phyloP scores from a whole-genome alignment of 2,329 filamentous ascomycete species.

The Mollisia scopiformis region DNA sequence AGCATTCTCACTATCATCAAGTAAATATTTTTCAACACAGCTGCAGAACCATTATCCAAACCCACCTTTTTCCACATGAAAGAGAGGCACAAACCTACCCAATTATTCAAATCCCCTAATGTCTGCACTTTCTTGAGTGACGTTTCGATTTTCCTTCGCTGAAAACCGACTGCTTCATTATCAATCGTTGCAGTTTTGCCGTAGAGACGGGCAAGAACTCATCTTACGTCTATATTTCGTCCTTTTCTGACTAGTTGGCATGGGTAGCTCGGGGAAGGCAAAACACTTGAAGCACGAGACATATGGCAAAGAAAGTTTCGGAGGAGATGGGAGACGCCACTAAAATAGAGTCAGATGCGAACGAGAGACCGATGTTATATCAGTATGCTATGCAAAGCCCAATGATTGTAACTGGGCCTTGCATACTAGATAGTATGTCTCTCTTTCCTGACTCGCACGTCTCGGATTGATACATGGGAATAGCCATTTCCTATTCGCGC shows the following conservation, averaged over 20 bases:
- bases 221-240: constrained; percentile 32
- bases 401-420: constrained; percentile 48
- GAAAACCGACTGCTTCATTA: constrained; percentile 28
- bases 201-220: constrained; percentile 33
- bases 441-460: constrained; percentile 38
- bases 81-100: not conserved
- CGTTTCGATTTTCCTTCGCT: constrained; percentile 38
- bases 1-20: not conserved
- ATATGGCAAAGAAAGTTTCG: constrained; percentile 43
- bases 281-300: constrained; percentile 40
- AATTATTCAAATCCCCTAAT: constrained; percentile 61
- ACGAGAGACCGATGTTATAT: constrained; percentile 43
- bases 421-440: constrained; percentile 49
- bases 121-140: constrained; percentile 34
- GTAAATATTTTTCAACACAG: not conserved
- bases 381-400: constrained; percentile 49
- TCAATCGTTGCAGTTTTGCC: constrained; percentile 20
- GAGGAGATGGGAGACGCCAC: constrained; percentile 48
- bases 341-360: constrained; percentile 39
- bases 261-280: constrained; percentile 44
- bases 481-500: constrained; percentile 11
- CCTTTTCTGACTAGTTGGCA: constrained; percentile 40
- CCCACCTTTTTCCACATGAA: not conserved
- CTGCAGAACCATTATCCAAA: not conserved
- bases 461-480: constrained; percentile 16